Evolutionary conservation across 768 basidiomycete genomes (phyloP), one percentile per base, ranked within the genome.

Genomic region (Agrocybe pediades): DNA sequence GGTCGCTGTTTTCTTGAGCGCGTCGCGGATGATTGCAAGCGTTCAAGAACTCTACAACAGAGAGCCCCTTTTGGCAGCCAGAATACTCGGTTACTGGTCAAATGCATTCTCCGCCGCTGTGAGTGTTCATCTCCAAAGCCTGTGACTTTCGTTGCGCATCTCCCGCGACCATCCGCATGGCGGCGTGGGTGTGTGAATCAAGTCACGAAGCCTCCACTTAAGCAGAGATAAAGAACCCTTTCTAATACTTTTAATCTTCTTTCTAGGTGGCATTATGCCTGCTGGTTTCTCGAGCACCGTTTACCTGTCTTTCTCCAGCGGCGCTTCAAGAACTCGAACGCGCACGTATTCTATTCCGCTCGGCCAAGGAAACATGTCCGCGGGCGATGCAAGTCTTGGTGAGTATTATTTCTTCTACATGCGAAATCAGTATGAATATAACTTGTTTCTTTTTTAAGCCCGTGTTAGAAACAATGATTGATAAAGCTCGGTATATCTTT

Each of bases 1-100:
- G 9, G 80, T 88, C 11, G 86, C 87, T 25, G 81, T 85, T 11
- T 86, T 85, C 71, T 73, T 83, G 17, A 80, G 84, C 55, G 84
- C 85, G 19, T 79, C 79, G 49, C 77, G 80, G 30, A 83, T 88
- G 72, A 82, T 88, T 43, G 82, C 82, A 53, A 79, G 80, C 11
- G 68, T 87, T 17, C 74, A 82, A 49, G 80, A 78, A 48, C 68
- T 87, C 21, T 83, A 83, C 66, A 69, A 72, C 20, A 75, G 77
- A 42, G 82, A 87, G 57, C 86, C 87, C 1, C 77, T 81, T 58
- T 62, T 88, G 41, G 81, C 83, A 41, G 76, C 82, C 29, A 68
- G 82, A 43, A 75, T 83, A 25, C 65, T 79, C 54, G 77, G 78
- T 24, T 79, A 77, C 57, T 83, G 81, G 81, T 78, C 76, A 0